phyloP scores from a whole-genome alignment of 345 rosid species.

The Excoecaria agallocha region DNA sequence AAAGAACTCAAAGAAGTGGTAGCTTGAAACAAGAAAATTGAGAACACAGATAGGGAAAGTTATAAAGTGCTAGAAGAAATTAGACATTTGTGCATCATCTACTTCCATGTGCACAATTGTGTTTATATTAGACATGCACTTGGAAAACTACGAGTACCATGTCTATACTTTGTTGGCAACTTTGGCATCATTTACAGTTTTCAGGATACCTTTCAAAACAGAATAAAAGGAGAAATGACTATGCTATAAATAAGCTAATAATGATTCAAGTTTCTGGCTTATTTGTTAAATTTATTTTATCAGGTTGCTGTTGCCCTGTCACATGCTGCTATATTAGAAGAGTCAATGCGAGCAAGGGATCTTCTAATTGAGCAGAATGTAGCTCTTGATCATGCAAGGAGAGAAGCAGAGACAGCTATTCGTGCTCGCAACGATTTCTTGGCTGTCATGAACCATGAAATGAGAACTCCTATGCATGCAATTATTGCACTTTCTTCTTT shows the following conservation, averaged over 20 bases:
- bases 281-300: conserved; percentile 11
- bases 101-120: too few relatives aligned
- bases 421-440: conserved; percentile 95
- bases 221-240: neutral
- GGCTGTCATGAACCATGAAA: conserved; percentile 99
- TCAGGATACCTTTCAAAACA: neutral
- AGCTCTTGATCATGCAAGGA: conserved; percentile 87
- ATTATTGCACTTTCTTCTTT: conserved; percentile 94
- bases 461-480: conserved; percentile 99
- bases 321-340: conserved; percentile 96
- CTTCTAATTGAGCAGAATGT: conserved; percentile 96
- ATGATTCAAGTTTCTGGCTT: neutral
- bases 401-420: conserved; percentile 96
- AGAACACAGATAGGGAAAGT: neutral
- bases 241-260: neutral
- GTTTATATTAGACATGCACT: too few relatives aligned
- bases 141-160: neutral
- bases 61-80: neutral
- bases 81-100: too few relatives aligned
- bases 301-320: conserved; percentile 99
- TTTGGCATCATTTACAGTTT: neutral
- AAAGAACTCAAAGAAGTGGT: neutral
- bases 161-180: neutral
- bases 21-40: neutral
- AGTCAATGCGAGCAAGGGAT: conserved; percentile 97